These are phyloP conservation scores for Claviceps monticola DNA, from an alignment of 2,329 filamentous ascomycete genomes.

Conservation along the genomic window DNA sequence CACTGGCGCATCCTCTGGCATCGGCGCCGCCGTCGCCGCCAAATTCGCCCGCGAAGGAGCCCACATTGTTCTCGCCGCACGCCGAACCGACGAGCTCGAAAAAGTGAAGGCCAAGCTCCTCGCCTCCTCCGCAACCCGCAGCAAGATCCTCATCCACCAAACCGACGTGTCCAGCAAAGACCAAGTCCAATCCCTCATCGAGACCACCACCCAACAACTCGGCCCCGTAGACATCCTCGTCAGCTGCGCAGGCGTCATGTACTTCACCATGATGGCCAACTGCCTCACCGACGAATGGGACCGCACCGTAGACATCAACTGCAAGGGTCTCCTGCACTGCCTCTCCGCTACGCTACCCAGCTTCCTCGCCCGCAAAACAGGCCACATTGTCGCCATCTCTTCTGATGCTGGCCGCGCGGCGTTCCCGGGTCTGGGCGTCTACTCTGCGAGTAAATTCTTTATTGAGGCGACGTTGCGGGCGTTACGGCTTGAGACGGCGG, in stretches of 20 bases:
- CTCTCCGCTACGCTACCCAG: slow-evolving; percentile 53
- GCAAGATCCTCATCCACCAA: slow-evolving; percentile 52
- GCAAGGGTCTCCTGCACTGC: slow-evolving; percentile 66
- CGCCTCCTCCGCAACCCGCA: slow-evolving; percentile 40
- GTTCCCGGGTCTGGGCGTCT: slow-evolving; percentile 69
- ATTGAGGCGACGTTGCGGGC: slow-evolving; percentile 69
- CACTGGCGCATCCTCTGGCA: slow-evolving; percentile 69
- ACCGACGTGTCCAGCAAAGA: slow-evolving; percentile 58
- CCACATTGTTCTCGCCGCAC: slow-evolving; percentile 57
- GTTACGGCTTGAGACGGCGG: slow-evolving; percentile 62
- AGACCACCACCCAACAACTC: slow-evolving; percentile 43
- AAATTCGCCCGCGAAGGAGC: slow-evolving; percentile 59
- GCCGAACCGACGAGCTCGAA: slow-evolving; percentile 55
- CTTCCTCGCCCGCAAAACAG: slow-evolving; percentile 55
- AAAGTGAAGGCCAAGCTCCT: slow-evolving; percentile 45
- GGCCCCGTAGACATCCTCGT: slow-evolving; percentile 69
- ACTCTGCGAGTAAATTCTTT: slow-evolving; percentile 75
- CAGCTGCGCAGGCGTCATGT: slow-evolving; percentile 73
- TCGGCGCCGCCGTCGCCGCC: slow-evolving; percentile 59
- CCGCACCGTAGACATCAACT: slow-evolving; percentile 72
- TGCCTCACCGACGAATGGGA: slow-evolving; percentile 63
- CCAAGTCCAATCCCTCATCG: slow-evolving; percentile 54
- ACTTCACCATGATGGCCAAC: slow-evolving; percentile 79
- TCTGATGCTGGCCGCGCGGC: slow-evolving; percentile 73
- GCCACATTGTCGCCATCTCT: slow-evolving; percentile 69